A percentile compares a stretch with the other conserved stretches of the same genome.
Conservation (phyloP, 768 basidiomycete species). For the Boletus sensibilis region DNA sequence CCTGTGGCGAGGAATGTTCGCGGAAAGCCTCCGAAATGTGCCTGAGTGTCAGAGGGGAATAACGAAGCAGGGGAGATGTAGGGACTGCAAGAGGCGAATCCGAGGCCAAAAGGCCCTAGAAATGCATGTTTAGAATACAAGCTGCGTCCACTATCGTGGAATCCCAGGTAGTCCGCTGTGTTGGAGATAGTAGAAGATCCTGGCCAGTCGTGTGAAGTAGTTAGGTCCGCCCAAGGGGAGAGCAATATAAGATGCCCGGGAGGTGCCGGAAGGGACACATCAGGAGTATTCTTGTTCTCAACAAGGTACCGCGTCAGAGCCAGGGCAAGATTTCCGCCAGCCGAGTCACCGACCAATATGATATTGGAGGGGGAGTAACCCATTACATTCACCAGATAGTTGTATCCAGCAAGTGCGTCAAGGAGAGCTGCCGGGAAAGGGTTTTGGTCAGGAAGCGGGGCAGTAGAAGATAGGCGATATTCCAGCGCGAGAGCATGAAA, state of each 20-base stretch:
- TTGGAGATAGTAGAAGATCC: conserved; percentile 39
- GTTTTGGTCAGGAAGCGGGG: conserved; percentile 42
- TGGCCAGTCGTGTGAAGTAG: conserved; percentile 37
- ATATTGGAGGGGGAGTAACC: conserved; percentile 61
- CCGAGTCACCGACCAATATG: conserved; percentile 71
- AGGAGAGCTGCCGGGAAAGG: conserved; percentile 77
- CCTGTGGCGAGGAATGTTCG: conserved; percentile 59
- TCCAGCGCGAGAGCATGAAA: conserved; percentile 60
- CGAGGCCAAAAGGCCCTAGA: conserved; percentile 47
- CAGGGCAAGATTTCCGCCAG: conserved; percentile 71
- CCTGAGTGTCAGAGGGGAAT: conserved; percentile 30
- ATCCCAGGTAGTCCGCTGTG: conserved; percentile 32
- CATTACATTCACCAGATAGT: conserved; percentile 58
- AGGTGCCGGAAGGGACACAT: conserved; percentile 38
- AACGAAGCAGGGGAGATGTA: conserved; percentile 62
- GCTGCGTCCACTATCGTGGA: conserved; percentile 8
- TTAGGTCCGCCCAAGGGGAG: conserved; percentile 57
- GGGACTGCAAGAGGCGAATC: conserved; percentile 44
- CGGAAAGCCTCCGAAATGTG: conserved; percentile 57
- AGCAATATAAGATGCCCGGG: conserved; percentile 51
- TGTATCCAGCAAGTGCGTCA: conserved; percentile 72
- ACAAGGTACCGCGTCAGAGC: conserved; percentile 62
- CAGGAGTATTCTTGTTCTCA: conserved; percentile 39
- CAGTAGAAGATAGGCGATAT: conserved; percentile 61
- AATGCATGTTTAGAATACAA: conserved; percentile 43